Conservation (phyloP, 2,329 filamentous ascomycete species). For the Penicillium paneum region DNA sequence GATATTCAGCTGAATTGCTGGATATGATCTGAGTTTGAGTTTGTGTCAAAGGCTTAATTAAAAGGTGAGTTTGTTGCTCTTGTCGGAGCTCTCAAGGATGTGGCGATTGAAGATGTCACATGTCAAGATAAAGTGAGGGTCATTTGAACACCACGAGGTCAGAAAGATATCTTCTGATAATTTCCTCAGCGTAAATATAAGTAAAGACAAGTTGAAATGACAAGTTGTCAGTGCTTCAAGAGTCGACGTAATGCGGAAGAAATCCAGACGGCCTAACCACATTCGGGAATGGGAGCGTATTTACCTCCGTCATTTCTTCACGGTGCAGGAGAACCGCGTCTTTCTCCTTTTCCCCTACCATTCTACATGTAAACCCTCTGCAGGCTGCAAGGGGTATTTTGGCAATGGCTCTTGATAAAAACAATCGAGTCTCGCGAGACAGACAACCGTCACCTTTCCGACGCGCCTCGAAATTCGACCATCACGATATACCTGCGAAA, state of each 20-base stretch:
- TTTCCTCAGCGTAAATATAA: not conserved
- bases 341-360: not conserved
- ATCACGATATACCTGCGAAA: conserved; percentile 29
- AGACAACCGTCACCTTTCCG: conserved; percentile 33
- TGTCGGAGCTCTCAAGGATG: conserved; percentile 6
- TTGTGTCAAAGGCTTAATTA: not conserved
- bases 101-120: conserved; percentile 17
- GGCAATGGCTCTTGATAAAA: conserved; percentile 34
- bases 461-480: conserved; percentile 30
- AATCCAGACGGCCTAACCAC: conserved; percentile 14
- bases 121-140: conserved; percentile 9
- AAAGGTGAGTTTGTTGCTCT: not conserved
- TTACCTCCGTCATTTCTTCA: conserved; percentile 9
- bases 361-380: conserved; percentile 5
- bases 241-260: not conserved
- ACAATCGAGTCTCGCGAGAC: conserved; percentile 26
- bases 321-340: not conserved
- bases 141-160: conserved; percentile 5
- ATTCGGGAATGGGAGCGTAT: conserved; percentile 23
- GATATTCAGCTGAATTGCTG: not conserved
- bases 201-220: not conserved
- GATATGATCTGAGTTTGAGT: not conserved
- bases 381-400: conserved; percentile 10
- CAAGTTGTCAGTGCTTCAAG: not conserved
- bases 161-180: conserved; percentile 13